A percentile compares a stretch with the other conserved stretches of the same genome.
phyloP scores from a whole-genome alignment of 768 basidiomycete species.

The Kwoniella pini region DNA sequence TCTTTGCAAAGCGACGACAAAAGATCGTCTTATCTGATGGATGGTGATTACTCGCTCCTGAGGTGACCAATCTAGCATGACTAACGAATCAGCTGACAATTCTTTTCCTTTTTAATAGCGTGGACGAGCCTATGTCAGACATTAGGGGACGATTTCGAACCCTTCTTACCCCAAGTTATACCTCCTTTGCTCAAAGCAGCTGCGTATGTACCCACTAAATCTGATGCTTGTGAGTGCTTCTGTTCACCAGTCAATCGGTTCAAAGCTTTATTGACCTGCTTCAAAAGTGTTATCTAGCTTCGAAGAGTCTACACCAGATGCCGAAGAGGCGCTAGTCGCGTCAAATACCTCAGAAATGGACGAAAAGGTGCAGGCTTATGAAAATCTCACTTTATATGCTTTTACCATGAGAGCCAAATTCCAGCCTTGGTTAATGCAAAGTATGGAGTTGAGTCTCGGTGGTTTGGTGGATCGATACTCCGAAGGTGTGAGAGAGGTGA shows the following conservation, averaged over 20 bases:
- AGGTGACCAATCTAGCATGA: too few species aligned
- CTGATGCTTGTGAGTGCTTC: conserved; percentile 11
- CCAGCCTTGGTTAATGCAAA: conserved; percentile 24
- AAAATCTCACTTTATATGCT: conserved; percentile 36
- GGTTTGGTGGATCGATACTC: conserved; percentile 23
- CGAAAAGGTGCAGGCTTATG: conserved; percentile 39
- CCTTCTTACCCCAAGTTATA: conserved; percentile 82
- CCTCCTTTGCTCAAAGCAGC: conserved; percentile 73
- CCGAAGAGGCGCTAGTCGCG: conserved; percentile 73
- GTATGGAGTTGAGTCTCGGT: conserved; percentile 31
- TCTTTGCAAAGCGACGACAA: conserved; percentile 68
- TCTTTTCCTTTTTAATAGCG: conserved; percentile 58
- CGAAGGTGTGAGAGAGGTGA: conserved; percentile 34
- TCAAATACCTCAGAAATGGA: conserved; percentile 32
- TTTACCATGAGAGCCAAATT: conserved; percentile 24
- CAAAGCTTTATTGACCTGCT: conserved; percentile 57
- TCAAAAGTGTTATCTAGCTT: conserved; percentile 58
- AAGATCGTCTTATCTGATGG: conserved; percentile 68
- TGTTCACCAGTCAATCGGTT: neutral
- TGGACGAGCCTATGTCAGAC: conserved; percentile 90
- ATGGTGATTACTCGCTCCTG: too few species aligned
- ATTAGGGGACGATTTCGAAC: conserved; percentile 79
- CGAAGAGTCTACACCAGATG: conserved; percentile 52
- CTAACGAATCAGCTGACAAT: too few species aligned
- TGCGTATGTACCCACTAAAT: conserved; percentile 60